Base-by-base conservation (phyloP, 1,284 basidiomycete genomes). In the Prillingera fragicola region DNA sequence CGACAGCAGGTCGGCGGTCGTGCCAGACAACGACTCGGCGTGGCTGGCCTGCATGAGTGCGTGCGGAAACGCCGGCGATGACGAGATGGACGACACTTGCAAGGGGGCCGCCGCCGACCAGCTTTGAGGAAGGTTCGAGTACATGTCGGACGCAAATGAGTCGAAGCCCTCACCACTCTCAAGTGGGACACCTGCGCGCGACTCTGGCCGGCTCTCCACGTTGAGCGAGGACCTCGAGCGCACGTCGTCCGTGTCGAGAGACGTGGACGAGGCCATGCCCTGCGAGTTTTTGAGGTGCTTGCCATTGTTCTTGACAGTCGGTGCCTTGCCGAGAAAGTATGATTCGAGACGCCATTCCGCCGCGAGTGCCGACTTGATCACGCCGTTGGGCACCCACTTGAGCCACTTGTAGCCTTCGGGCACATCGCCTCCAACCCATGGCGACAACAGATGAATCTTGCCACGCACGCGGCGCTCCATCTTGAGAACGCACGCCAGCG, bases 331-430 rank as follows among this genome's bases (percentile, higher is more conserved):
- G 19, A 97, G 78, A 80, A 88, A 87, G 87, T 91, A 97, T 0
- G 87, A 85, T 63, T 95, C 89, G 39, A 97, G 76, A 67, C 85
- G 88, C 91, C 91, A 97, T 61, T 98, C 94, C 0, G 94, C 94
- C 4, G 89, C 88, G 63, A 95, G 90, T 0, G 92, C 94, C 0
- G 90, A 92, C 74, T 87, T 90, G 58, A 98, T 78, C 32, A 98
- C 80, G 17, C 86, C 83, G 51, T 88, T 90, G 0, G 94, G 94
- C 1, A 98, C 84, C 65, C 92, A 97, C 66, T 91, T 94, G 47
- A 98, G 77, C 90, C 91, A 96, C 63, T 87, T 91, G 73, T 95
- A 97, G 15, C 85, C 84, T 58, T 78, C 84, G 65, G 92, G 91
- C 28, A 73, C 68, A 35, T 83, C 82, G 28, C 86, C 81, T 19